Base-by-base conservation (phyloP, 768 basidiomycete species). In the Leccinum pellstonianum region DNA sequence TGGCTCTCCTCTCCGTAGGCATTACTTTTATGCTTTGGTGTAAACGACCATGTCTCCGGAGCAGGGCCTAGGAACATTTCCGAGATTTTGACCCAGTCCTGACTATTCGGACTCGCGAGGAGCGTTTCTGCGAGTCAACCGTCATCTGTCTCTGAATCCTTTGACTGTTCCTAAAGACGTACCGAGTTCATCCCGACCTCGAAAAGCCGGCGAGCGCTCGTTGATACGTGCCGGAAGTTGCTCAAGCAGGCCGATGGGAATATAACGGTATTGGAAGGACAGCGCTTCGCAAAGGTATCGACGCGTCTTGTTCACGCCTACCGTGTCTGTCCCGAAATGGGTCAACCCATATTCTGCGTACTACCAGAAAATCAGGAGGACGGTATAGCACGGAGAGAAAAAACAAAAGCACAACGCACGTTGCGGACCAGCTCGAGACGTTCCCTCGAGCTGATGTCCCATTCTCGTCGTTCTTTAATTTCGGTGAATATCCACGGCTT, bases 401-500 rank as follows among this genome's bases (percentile, higher is more conserved):
- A 57, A 27, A 14, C 57, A 4, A 43, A 35, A 52, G 35, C 4
- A 37, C 25, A 31, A 65, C 81, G 53, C 61, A 93, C 91, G 75
- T 88, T 86, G 66, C 87, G 79, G 50, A 95, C 82, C 25, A 88
- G 75, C 47, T 93, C 92, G 46, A 97, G 76, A 33, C 95, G 79
- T 75, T 97, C 95, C 6, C 86, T 79, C 14, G 92, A 84, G 67
- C 86, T 89, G 66, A 95, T 95, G 69, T 95, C 93, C 95, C 95
- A 98, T 68, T 97, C 95, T 25, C 94, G 75, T 21, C 78, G 81
- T 69, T 98, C 97, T 71, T 94, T 90, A 69, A 98, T 85, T 74
- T 99, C 97, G 0, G 94, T 96, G 74, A 95, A 96, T 55, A 95
- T 87, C 91, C 91, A 93, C 1, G 93, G 91, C 74, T 99, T 99